A percentile compares a stretch with the other conserved stretches of the same genome.
Evolutionary conservation across 345 rosid genomes (phyloP).

Genomic region (Populus pruinosa): DNA sequence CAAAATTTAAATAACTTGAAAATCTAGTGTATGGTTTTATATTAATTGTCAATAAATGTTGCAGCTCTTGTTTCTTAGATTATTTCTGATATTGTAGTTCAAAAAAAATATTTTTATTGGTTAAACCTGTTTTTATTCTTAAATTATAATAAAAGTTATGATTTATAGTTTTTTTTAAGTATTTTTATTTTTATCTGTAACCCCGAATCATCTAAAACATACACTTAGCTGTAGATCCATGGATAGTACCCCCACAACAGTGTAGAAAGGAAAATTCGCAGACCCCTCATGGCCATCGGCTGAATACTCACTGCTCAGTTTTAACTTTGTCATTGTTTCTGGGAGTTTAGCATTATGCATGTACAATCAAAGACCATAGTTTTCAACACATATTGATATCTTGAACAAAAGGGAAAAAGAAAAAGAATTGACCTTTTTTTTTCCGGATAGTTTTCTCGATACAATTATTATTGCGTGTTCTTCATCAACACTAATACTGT

Average conservation of each 20-base stretch:
- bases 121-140: no score
- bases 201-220: no score
- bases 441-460: neutral
- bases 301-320: neutral
- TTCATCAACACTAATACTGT: neutral
- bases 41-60: neutral
- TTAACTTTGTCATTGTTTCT: neutral
- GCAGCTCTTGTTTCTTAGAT: neutral
- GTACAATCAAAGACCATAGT: neutral
- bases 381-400: no score
- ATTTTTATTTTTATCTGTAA: no score
- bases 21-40: neutral
- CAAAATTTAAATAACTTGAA: neutral
- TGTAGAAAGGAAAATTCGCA: slow-evolving; percentile 6
- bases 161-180: no score
- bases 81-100: no score
- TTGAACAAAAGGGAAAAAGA: no score
- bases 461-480: neutral
- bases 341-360: neutral
- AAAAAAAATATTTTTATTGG: no score
- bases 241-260: neutral
- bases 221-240: no score
- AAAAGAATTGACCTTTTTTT: no score
- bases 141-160: no score
- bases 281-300: slow-evolving; percentile 2